Evolutionary conservation across 106 monocot genomes (phyloP).

Genomic region (Phalaenopsis aphrodite): DNA sequence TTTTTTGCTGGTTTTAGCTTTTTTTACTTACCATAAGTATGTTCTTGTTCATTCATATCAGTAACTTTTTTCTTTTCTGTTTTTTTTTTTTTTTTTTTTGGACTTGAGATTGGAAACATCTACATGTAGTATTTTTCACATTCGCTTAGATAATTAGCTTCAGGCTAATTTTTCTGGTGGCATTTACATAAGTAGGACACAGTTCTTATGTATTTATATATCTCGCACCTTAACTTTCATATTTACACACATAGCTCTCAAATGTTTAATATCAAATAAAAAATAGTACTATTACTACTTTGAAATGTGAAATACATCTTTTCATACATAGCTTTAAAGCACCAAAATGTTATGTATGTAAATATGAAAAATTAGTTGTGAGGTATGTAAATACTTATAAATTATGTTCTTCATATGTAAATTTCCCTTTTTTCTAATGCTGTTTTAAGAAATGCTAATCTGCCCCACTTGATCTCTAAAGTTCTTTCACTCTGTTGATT

Average conservation of each 20-base stretch:
- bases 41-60: not conserved
- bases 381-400: too few relatives aligned
- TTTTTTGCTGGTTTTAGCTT: not conserved
- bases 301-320: too few relatives aligned
- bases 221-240: too few relatives aligned
- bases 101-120: not conserved
- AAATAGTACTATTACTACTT: too few relatives aligned
- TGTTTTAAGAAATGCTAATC: conserved; percentile 8
- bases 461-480: not conserved
- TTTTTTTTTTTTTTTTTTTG: not conserved
- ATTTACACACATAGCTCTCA: too few relatives aligned
- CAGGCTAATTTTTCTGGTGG: not conserved
- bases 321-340: too few relatives aligned
- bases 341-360: not conserved
- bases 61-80: not conserved
- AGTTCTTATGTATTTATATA: too few relatives aligned
- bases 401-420: too few relatives aligned
- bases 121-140: not conserved
- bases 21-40: not conserved
- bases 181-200: not conserved
- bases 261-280: too few relatives aligned
- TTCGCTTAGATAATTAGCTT: not conserved
- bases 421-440: not conserved
- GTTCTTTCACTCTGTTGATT: not conserved
- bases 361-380: too few relatives aligned